Evolutionary conservation across 495 filamentous ascomycete genomes (phyloP).

Genomic region (Lasiosphaeris hirsuta): DNA sequence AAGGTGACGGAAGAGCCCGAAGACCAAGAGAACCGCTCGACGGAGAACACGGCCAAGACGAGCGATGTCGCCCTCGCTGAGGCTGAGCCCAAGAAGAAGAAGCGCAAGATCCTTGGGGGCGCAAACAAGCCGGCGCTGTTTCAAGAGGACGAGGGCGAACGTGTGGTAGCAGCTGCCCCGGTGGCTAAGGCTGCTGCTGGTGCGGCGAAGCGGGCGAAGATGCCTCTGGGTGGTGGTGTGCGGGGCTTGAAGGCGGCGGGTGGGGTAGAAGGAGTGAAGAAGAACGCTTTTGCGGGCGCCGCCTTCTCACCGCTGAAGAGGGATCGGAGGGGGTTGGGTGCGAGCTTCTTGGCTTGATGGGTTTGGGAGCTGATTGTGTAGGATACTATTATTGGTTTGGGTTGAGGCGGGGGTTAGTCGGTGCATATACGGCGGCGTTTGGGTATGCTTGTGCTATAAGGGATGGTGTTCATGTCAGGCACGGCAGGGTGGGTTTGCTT

Average conservation of each 20-base stretch:
- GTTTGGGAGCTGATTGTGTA: constrained; percentile 13
- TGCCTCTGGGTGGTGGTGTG: constrained; percentile 29
- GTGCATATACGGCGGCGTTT: constrained; percentile 1
- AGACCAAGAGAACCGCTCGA: constrained; percentile 23
- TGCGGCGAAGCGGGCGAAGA: constrained; percentile 37
- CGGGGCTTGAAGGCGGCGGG: constrained; percentile 16
- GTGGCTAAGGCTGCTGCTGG: neutral
- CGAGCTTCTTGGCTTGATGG: constrained; percentile 46
- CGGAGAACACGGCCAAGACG: constrained; percentile 26
- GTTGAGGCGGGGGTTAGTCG: neutral
- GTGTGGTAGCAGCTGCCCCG: constrained; percentile 18
- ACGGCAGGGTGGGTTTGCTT: no score
- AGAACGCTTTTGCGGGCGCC: constrained; percentile 40
- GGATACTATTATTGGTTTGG: constrained; percentile 17
- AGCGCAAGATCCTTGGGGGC: constrained; percentile 65
- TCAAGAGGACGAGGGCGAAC: constrained; percentile 63
- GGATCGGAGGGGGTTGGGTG: constrained; percentile 59
- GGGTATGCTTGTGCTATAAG: neutral
- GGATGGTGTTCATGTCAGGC: no score
- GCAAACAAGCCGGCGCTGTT: constrained; percentile 59
- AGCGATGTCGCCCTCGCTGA: constrained; percentile 25
- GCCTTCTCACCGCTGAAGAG: constrained; percentile 80
- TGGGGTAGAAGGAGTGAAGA: constrained; percentile 20
- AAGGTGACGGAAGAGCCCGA: constrained; percentile 45
- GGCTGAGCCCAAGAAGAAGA: constrained; percentile 62